Base-by-base conservation (phyloP, 805 yeast genomes). In the Clavispora santaluciae region DNA sequence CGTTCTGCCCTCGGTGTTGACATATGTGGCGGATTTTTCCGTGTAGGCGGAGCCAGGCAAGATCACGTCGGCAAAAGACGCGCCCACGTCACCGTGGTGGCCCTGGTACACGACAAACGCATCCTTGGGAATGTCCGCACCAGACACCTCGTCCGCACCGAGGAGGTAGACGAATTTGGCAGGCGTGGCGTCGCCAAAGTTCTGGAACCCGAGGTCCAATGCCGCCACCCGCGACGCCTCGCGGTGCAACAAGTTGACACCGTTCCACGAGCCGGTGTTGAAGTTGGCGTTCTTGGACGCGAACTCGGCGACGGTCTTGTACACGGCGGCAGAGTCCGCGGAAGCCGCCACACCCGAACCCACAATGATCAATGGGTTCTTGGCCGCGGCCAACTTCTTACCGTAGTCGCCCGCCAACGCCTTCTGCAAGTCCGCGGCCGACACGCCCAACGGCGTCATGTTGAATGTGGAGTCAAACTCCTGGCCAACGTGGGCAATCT, bases 101-200 rank as follows among this genome's bases (percentile, higher is more conserved):
- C 95, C 95, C 68, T 86, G 88, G 68, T 86, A 86, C 39, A 86
- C 81, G 22, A 87, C 95, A 61, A 86, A 87, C 3, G 95, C 87
- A 60, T 86, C 93, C 61, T 73, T 71, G 50, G 95, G 95, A 53
- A 86, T 78, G 44, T 83, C 83, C 44, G 73, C 66, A 45, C 81
- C 77, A 45, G 73, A 66, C 47, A 86, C 62, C 65, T 87, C 95
- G 62, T 86, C 95, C 25, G 95, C 95, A 33, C 91, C 93, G 41
- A 86, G 73, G 54, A 86, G 71, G 70, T 84, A 87, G 39, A 86
- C 75, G 60, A 87, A 73, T 68, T 86, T 87, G 43, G 95, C 85
- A 53, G 66, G 65, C 37, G 74, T 64, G 22, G 64, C 46, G 36
- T 74, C 65, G 20, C 70, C 72, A 24, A 70, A 59, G 34, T 72